Evolutionary conservation across 768 basidiomycete genomes (phyloP), one percentile per base, ranked within the genome.

Genomic region (Pleurotus ostreatus): DNA sequence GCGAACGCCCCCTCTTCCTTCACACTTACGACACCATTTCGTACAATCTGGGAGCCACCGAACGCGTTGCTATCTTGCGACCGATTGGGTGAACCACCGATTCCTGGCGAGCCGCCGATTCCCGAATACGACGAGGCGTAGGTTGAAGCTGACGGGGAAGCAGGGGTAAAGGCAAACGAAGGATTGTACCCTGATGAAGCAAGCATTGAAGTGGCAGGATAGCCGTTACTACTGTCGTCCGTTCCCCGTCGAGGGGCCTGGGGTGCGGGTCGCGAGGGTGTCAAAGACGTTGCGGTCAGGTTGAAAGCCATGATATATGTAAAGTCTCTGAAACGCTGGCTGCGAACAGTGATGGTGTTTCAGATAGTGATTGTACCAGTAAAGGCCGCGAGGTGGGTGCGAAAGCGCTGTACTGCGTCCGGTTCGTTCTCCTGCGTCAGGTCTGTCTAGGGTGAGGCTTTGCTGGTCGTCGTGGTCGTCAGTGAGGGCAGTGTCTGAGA

Each of bases 1-100:
- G 89, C 85, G 60, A 98, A 85, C 2, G 69, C 68, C 1, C 93
- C 91, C 49, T 97, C 95, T 70, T 99, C 96, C 78, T 98, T 98
- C 64, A 96, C 78, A 68, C 81, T 88, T 45, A 91, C 93, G 43
- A 74, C 73, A n/a, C 90, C 96, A 55, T 74, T 74, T 44, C 92
- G 75, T 46, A 94, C 73, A 51, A 88, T 68, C 47, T 83, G 78
- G 1, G 75, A 66, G 55, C 72, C 18, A 59, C 57, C n/a, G 65
- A 55, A 15, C n/a, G 18, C 38, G 22, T 25, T 39, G 71, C 68
- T 12, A 74, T 71, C 20, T 63, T 57, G 40, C 70, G 74, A 55
- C 69, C 84, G 78, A 69, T 82, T 80, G 25, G 91, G 91, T 1
- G 89, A 87, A 45, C 83, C 91, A 48, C 91, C 91, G 59, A 92